Percentiles rank a stretch among this genome's conserved stretches.
These are phyloP conservation scores for Albugo candida DNA, from an alignment of 352 stramenopile genomes.

Conservation along the genomic window DNA sequence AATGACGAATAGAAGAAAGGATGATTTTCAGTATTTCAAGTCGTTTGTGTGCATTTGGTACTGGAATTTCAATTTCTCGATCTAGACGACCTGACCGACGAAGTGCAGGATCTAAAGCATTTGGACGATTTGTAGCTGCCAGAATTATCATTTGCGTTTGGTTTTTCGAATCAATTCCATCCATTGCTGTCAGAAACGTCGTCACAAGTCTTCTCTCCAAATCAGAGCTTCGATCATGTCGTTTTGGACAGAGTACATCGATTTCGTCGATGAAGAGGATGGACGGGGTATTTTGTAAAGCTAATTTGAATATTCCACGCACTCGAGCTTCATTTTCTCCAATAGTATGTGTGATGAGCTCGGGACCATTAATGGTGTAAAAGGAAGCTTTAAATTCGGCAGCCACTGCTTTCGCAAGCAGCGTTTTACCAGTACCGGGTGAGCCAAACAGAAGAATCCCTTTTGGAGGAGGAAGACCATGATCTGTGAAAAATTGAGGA, in stretches of 20 bases:
- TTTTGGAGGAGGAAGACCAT: conserved; percentile 89
- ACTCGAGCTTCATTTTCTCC: conserved; percentile 82
- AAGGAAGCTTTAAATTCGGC: conserved; percentile 83
- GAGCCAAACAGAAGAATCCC: conserved; percentile 92
- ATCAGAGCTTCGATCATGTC: conserved; percentile 44
- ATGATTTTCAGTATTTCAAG: conserved; percentile 88
- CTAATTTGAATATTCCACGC: conserved; percentile 37
- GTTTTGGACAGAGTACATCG: conserved; percentile 77
- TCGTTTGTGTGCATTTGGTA: conserved; percentile 84
- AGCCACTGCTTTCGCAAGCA: conserved; percentile 86
- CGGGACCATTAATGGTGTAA: conserved; percentile 92
- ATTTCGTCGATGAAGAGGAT: conserved; percentile 82
- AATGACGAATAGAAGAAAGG: conserved; percentile 73
- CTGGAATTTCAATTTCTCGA: conserved; percentile 91
- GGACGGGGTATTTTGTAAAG: conserved; percentile 23
- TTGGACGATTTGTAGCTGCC: conserved; percentile 71
- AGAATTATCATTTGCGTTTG: conserved; percentile 48
- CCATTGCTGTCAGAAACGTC: conserved; percentile 80
- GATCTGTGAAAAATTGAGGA: conserved; percentile 82
- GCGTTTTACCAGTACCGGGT: conserved; percentile 91
- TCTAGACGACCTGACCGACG: conserved; percentile 92
- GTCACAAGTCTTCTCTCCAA: conserved; percentile 74
- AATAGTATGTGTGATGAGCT: conserved; percentile 90
- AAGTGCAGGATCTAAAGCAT: conserved; percentile 83
- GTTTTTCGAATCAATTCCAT: conserved; percentile 33